Base-by-base conservation (phyloP, 1,139 yeast species). In the Yamadazyma taylorii region DNA sequence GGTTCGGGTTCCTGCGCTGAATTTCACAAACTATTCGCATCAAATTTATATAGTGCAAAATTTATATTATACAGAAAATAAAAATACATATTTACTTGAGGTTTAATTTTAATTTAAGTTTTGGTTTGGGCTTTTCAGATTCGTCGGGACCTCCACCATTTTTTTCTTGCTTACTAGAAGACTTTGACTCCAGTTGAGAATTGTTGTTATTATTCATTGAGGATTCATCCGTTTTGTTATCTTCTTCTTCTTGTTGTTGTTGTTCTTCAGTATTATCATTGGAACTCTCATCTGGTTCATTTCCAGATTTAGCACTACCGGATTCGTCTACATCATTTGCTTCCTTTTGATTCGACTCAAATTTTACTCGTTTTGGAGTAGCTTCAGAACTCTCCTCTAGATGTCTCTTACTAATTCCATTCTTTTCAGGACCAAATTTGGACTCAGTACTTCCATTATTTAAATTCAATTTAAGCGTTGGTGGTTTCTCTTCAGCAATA, bases 31-130 rank as follows among this genome's bases (percentile, higher is more conserved):
- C 6, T 14, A 27, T 11, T 27, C 17, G 30, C 16, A 17, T 15
- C 16, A 5, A 13, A 14, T 6, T 15, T 6, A 9, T 9, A 27
- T 27, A n/a, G 5, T n/a, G 15, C 15, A 14, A 15, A 15, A 31
- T 13, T 12, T 31, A 30, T 30, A 31, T 23, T 31, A 16, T 31
- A 31, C 30, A 27, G 25, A 19, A n/a, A 24, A 27, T 27, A 27
- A 27, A 27, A 27, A 27, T 27, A 27, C 30, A 27, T 14, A 24
- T 15, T 26, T 33, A 31, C 26, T 34, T 39, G n/a, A 33, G 23
- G 13, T 32, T 40, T 24, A 40, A 38, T 30, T 40, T 40, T 24
- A 41, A 35, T 26, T 39, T 41, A 12, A 40, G 28, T 33, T 40
- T 40, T 17, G 41, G 40, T 11, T 21, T 29, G n/a, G 34, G 26